Conservation (phyloP, 106 monocot species). For the Xerophyta viscosa region DNA sequence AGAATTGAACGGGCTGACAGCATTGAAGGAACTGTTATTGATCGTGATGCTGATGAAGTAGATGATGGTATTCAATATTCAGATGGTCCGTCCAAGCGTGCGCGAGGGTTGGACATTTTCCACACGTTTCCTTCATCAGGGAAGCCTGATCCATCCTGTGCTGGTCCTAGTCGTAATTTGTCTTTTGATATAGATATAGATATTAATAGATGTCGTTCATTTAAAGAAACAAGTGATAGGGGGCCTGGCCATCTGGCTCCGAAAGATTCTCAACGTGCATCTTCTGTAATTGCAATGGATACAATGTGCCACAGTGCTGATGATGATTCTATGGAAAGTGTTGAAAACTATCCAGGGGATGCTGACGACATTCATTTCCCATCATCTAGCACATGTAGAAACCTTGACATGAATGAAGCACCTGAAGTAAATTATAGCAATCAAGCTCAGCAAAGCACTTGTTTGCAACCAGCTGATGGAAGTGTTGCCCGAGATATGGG, state of each 20-base stretch:
- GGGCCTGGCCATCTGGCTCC: slow-evolving; percentile 29
- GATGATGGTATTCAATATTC: slow-evolving; percentile 72
- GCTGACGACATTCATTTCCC: slow-evolving; percentile 50
- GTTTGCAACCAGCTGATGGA: slow-evolving; percentile 52
- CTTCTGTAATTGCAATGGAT: slow-evolving; percentile 95
- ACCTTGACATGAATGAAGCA: slow-evolving; percentile 56
- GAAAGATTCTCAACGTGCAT: slow-evolving; percentile 83
- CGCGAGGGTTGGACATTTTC: slow-evolving; percentile 58
- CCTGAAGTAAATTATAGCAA: slow-evolving; percentile 66
- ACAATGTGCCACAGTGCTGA: slow-evolving; percentile 43
- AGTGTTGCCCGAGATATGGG: slow-evolving; percentile 75
- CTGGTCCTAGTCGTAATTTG: slow-evolving; percentile 61
- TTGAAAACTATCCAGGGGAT: slow-evolving; percentile 89
- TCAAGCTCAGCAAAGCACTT: slow-evolving; percentile 84
- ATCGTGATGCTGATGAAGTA: slow-evolving; percentile 83
- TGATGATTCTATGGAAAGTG: slow-evolving; percentile 97
- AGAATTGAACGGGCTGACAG: slow-evolving; percentile 68
- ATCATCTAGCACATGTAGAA: slow-evolving; percentile 36
- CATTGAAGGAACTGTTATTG: slow-evolving; percentile 89
- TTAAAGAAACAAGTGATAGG: slow-evolving; percentile 45
- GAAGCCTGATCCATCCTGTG: slow-evolving; percentile 55
- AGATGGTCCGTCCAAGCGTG: slow-evolving; percentile 49
- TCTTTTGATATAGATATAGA: slow-evolving; percentile 58
- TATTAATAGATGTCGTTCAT: slow-evolving; percentile 35
- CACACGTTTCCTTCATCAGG: slow-evolving; percentile 22